Percentiles rank a stretch among this genome's conserved stretches.
These are phyloP conservation scores for Sinapis alba DNA, from an alignment of 441 rosid genomes.

Conservation along the genomic window DNA sequence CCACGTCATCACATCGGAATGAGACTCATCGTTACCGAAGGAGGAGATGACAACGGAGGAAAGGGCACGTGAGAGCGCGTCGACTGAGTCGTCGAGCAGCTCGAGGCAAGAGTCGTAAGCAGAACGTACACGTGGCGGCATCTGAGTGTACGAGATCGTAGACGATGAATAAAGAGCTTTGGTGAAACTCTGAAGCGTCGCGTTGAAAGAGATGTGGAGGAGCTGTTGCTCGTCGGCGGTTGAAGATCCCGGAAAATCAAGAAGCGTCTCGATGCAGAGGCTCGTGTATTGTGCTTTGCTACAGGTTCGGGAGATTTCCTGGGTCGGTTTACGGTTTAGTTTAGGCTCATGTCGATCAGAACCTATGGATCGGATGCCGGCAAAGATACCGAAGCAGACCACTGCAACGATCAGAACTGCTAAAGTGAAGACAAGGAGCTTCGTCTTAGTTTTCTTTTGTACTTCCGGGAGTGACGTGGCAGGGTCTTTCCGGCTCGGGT, in stretches of 20 bases:
- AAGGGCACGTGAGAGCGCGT: conserved; percentile 72
- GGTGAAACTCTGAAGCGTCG: conserved; percentile 75
- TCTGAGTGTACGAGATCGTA: conserved; percentile 48
- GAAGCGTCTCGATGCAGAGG: conserved; percentile 73
- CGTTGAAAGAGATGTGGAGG: conserved; percentile 88
- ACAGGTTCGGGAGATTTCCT: conserved; percentile 71
- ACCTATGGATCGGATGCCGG: conserved; percentile 40
- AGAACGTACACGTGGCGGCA: conserved; percentile 66
- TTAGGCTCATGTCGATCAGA: conserved; percentile 32
- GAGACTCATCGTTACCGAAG: conserved; percentile 35
- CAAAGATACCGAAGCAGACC: conserved; percentile 47
- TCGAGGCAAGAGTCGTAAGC: conserved; percentile 90
- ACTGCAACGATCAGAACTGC: conserved; percentile 58
- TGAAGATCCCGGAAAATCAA: conserved; percentile 65
- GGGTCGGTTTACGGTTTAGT: conserved; percentile 55
- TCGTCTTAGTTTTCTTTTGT: conserved; percentile 36
- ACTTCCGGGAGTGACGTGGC: conserved; percentile 25
- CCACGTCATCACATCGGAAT: conserved; percentile 83
- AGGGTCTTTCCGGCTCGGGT: conserved; percentile 21
- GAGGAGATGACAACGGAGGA: conserved; percentile 43
- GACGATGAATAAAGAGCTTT: conserved; percentile 71
- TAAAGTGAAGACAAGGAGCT: conserved; percentile 51
- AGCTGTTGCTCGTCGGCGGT: conserved; percentile 71
- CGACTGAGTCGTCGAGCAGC: conserved; percentile 81
- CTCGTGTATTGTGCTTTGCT: conserved; percentile 59